phyloP scores from a whole-genome alignment of 1,284 basidiomycete species.

The Pseudozyma sp. region DNA sequence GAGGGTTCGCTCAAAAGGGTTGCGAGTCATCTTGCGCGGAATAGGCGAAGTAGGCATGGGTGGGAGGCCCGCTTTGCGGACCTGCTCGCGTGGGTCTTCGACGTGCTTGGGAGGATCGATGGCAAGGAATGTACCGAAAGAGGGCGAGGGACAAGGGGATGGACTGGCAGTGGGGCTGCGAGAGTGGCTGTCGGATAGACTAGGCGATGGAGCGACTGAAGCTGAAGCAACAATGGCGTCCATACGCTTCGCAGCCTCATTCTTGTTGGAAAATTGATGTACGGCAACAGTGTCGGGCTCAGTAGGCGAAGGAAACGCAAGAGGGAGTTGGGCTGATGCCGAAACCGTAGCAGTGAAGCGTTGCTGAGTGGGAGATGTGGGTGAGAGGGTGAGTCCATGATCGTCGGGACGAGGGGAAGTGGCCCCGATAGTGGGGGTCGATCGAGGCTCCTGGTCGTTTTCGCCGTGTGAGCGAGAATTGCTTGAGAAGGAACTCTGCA shows the following conservation, averaged over 20 bases:
- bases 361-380: constrained; percentile 31
- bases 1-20: constrained; percentile 32
- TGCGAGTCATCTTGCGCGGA: constrained; percentile 48
- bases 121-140: constrained; percentile 1
- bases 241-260: not conserved
- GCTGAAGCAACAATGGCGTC: constrained; percentile 3
- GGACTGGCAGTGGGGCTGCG: constrained; percentile 40
- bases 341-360: constrained; percentile 15
- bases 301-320: constrained; percentile 15
- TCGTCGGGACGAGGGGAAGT: constrained; percentile 10
- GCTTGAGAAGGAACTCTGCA: not conserved
- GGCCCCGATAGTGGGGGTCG: constrained; percentile 20
- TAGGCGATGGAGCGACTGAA: constrained; percentile 24
- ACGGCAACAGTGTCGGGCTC: not conserved
- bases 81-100: not conserved
- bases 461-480: not conserved
- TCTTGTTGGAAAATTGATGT: not conserved
- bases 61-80: constrained; percentile 19
- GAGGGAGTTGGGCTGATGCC: constrained; percentile 15
- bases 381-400: constrained; percentile 23
- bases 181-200: constrained; percentile 32
- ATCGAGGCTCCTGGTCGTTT: constrained; percentile 20
- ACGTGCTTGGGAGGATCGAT: not conserved
- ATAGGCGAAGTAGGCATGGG: constrained; percentile 44
- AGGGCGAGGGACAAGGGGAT: constrained; percentile 37